Conservation (phyloP, 495 filamentous ascomycete genomes). For the Xylaria castorea region DNA sequence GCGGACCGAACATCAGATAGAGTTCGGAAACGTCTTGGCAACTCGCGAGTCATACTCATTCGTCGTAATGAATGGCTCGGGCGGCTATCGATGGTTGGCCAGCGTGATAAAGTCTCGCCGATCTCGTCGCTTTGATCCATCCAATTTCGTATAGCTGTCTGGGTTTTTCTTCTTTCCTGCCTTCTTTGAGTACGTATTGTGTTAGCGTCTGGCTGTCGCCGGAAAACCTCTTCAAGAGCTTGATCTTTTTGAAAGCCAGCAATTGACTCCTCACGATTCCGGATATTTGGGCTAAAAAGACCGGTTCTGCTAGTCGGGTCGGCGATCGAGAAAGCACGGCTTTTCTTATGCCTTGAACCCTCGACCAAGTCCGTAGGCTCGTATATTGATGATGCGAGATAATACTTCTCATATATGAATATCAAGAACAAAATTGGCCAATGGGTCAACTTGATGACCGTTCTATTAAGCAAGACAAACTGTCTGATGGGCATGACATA, state of each 20-base stretch:
- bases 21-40: conserved; percentile 47
- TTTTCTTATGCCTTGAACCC: conserved; percentile 44
- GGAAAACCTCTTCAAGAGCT: conserved; percentile 92
- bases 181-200: conserved; percentile 57
- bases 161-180: conserved; percentile 68
- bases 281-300: conserved; percentile 72
- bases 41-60: conserved; percentile 51
- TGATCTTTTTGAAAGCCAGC: conserved; percentile 86
- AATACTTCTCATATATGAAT: conserved; percentile 81
- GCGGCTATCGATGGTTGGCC: conserved; percentile 55
- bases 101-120: conserved; percentile 62
- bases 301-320: conserved; percentile 55
- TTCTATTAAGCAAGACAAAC: conserved; percentile 82
- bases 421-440: conserved; percentile 85
- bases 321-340: conserved; percentile 60
- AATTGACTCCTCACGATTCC: conserved; percentile 81
- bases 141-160: conserved; percentile 81
- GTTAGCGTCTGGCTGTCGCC: conserved; percentile 55
- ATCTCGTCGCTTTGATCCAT: conserved; percentile 77
- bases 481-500: conserved; percentile 78
- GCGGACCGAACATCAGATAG: conserved; percentile 59
- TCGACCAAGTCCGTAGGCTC: conserved; percentile 77
- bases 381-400: conserved; percentile 72
- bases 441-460: conserved; percentile 88
- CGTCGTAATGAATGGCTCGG: conserved; percentile 48